Conservation (phyloP, 768 basidiomycete genomes). For the Tulasnella sp. region DNA sequence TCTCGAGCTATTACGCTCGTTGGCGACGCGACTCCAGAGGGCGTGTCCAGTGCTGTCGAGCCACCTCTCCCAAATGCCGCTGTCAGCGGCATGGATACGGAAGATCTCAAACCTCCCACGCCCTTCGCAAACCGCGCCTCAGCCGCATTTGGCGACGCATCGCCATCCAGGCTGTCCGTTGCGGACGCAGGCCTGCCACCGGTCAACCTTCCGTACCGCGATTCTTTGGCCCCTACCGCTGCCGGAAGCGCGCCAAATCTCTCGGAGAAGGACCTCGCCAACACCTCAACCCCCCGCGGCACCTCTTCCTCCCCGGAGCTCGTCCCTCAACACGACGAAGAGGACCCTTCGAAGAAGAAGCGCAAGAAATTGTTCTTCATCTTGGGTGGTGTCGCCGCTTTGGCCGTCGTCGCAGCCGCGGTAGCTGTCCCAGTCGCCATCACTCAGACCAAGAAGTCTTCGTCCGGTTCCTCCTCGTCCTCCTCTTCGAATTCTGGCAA, state of each 20-base stretch:
- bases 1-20: background rate
- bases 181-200: background rate
- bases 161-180: background rate
- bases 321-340: background rate
- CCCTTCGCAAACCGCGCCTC: background rate
- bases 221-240: background rate
- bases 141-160: too few relatives aligned
- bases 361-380: slow-evolving; percentile 9
- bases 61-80: too few relatives aligned
- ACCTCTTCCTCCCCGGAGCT: background rate
- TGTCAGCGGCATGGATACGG: too few relatives aligned
- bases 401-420: slow-evolving; percentile 50
- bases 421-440: slow-evolving; percentile 67
- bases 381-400: slow-evolving; percentile 15
- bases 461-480: slow-evolving; percentile 28
- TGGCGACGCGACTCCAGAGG: background rate
- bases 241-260: background rate
- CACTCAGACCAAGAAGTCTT: slow-evolving; percentile 47
- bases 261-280: background rate
- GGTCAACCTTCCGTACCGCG: background rate
- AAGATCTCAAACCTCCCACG: background rate
- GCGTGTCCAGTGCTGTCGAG: background rate
- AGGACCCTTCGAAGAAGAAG: background rate
- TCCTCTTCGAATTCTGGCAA: slow-evolving; percentile 26
- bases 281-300: background rate